A percentile compares a stretch with the other conserved stretches of the same genome.
These are phyloP conservation scores for Blastobotrys proliferans DNA, from an alignment of 1,139 yeast species.

Conservation along the genomic window DNA sequence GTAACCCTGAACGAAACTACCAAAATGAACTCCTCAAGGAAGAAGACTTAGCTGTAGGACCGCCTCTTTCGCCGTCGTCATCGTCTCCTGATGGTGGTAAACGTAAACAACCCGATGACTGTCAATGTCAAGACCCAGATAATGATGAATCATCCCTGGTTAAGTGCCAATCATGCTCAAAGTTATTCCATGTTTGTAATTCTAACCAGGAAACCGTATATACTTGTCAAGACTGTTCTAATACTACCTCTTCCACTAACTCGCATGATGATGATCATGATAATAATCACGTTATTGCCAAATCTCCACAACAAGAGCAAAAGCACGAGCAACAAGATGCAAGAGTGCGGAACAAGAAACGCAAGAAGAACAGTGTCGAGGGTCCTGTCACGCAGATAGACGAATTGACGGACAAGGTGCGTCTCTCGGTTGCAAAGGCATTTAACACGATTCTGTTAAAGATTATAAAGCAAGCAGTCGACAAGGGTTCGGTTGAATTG, in stretches of 20 bases:
- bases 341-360: conserved; percentile 4
- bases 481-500: conserved; percentile 28
- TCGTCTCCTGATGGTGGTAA: too few relatives aligned
- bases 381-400: conserved; percentile 11
- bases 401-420: conserved; percentile 24
- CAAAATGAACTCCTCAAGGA: too few relatives aligned
- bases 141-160: conserved; percentile 2
- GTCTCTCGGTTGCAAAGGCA: conserved; percentile 42
- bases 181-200: conserved; percentile 2
- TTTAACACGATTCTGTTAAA: conserved; percentile 36
- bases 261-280: neutral
- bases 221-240: conserved; percentile 10
- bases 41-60: too few relatives aligned
- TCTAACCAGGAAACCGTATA: conserved; percentile 6
- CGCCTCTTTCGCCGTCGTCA: too few relatives aligned
- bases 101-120: neutral
- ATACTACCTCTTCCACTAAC: neutral
- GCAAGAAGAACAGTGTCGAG: conserved; percentile 9
- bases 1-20: conserved; percentile 32
- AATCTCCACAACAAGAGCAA: neutral
- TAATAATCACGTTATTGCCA: neutral
- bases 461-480: conserved; percentile 41
- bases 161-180: conserved; percentile 3
- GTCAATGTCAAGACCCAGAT: neutral
- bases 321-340: conserved; percentile 13